Conservation (phyloP, 768 basidiomycete species). For the Lentinula aciculospora region DNA sequence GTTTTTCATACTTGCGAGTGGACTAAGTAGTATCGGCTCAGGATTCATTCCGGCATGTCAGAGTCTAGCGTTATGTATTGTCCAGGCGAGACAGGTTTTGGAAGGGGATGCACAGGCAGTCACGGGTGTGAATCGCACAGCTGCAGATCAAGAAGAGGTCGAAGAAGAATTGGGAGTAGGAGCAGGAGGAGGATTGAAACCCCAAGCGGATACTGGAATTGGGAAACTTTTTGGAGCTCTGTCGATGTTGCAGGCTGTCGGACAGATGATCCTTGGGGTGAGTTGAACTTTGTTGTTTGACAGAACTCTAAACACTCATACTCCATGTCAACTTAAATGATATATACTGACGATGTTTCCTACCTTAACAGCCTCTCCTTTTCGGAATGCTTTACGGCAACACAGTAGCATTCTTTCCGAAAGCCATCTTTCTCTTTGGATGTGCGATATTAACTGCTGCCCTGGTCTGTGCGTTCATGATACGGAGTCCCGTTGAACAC, state of each 20-base stretch:
- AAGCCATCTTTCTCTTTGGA: slow-evolving; percentile 61
- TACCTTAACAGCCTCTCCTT: slow-evolving; percentile 65
- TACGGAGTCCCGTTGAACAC: slow-evolving; percentile 32
- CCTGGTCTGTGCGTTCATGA: slow-evolving; percentile 29
- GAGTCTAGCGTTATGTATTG: slow-evolving; percentile 64
- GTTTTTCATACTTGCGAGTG: slow-evolving; percentile 57
- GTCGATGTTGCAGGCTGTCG: slow-evolving; percentile 62
- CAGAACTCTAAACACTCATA: too few species aligned
- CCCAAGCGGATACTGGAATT: slow-evolving; percentile 20
- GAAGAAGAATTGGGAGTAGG: slow-evolving; percentile 12
- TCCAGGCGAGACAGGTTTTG: slow-evolving; percentile 37
- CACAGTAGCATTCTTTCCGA: slow-evolving; percentile 65
- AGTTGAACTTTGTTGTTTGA: slow-evolving; percentile 12
- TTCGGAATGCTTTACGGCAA: slow-evolving; percentile 68
- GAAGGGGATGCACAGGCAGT: slow-evolving; percentile 16
- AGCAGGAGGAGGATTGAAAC: slow-evolving; percentile 6
- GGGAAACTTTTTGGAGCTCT: slow-evolving; percentile 71
- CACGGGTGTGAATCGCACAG: slow-evolving; percentile 12
- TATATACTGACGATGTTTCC: too few species aligned
- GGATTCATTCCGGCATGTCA: slow-evolving; percentile 67
- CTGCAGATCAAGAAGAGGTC: slow-evolving; percentile 11
- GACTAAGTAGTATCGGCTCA: slow-evolving; percentile 56
- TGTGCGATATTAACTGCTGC: slow-evolving; percentile 40
- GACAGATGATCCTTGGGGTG: slow-evolving; percentile 59
- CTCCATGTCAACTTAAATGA: too few species aligned